Conservation (phyloP, 2,329 filamentous ascomycete genomes). For the Thelonectria olida region DNA sequence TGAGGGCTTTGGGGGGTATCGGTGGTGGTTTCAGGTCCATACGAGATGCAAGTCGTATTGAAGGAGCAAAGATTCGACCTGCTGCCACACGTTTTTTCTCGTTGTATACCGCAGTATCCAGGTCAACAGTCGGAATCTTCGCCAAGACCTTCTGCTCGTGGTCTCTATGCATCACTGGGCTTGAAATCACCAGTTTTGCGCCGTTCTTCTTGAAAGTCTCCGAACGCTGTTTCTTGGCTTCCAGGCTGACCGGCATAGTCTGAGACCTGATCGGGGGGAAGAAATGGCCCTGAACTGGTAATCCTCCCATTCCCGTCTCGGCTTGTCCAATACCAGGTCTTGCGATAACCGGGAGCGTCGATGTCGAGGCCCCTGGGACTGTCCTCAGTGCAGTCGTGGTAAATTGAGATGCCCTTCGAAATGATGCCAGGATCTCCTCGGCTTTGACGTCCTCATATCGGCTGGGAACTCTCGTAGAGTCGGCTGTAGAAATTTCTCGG, state of each 20-base stretch:
- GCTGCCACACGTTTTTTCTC: slow-evolving; percentile 56
- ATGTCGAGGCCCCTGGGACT: slow-evolving; percentile 27
- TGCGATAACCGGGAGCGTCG: slow-evolving; percentile 49
- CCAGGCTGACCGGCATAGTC: slow-evolving; percentile 32
- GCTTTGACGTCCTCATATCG: slow-evolving; percentile 62
- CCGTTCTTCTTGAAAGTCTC: slow-evolving; percentile 42
- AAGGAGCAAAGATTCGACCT: slow-evolving; percentile 39
- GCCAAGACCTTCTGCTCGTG: slow-evolving; percentile 51
- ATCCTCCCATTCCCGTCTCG: slow-evolving; percentile 48
- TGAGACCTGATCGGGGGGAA: slow-evolving; percentile 52
- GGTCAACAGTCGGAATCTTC: slow-evolving; percentile 59
- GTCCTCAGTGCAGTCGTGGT: slow-evolving; percentile 26
- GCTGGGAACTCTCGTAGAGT: slow-evolving; percentile 55
- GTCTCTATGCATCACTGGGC: slow-evolving; percentile 53
- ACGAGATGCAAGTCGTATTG: slow-evolving; percentile 46
- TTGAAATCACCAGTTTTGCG: slow-evolving; percentile 58
- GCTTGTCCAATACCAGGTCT: slow-evolving; percentile 49
- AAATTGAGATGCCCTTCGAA: slow-evolving; percentile 28
- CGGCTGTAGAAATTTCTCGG: slow-evolving; percentile 47
- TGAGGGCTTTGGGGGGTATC: slow-evolving; percentile 44
- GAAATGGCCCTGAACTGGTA: slow-evolving; percentile 51
- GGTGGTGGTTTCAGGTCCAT: slow-evolving; percentile 49
- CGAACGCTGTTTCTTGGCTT: slow-evolving; percentile 25
- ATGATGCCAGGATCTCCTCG: slow-evolving; percentile 46
- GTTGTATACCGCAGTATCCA: slow-evolving; percentile 57